Base-by-base conservation (phyloP, 768 basidiomycete genomes). In the Kwoniella sp. region DNA sequence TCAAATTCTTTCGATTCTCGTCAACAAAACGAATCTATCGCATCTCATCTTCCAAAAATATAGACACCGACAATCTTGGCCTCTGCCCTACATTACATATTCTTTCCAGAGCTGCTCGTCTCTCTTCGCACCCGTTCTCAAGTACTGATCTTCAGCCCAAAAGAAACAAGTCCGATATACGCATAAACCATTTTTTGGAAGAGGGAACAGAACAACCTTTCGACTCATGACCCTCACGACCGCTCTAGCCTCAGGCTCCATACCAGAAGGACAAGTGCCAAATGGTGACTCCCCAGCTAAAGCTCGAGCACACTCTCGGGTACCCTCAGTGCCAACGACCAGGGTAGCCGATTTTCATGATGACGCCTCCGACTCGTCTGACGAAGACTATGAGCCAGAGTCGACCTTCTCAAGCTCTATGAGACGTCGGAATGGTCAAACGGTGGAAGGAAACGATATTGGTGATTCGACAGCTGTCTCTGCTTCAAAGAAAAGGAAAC, bases 281-380 rank as follows among this genome's bases (percentile, higher is more conserved):
- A 44, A 44, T 15, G 40, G 40, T 19, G 17, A 9, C 40, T 44
- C 40, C 40, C 40, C 40, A 3, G 7, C 17, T 3, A 44, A 44
- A 19, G 7, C 40, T 44, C 40, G 40, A 19, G 8, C 40, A 6
- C 10, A 44, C 17, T 19, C 3, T 3, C 40, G 3, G 17, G 40
- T 15, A 3, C 40, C 17, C 40, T 44, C 40, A 15, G 4, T 10
- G 7, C 17, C 40, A 3, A 19, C 8, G 9, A 10, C 27, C 15
- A 53, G 55, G 47, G 37, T 65, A 44, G 49, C 59, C 57, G 60
- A 63, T 29, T 67, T 67, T 29, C 48, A 54, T 27, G 47, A 55
- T 8, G 13, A 44, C 15, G 8, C 40, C 10, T 44, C 40, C 10
- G 40, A 44, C 8, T 37, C 46, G 17, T 68, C 67, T 29, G 63